These are phyloP conservation scores for Fusarium xyrophilum DNA, from an alignment of 2,329 filamentous ascomycete species.

Conservation along the genomic window DNA sequence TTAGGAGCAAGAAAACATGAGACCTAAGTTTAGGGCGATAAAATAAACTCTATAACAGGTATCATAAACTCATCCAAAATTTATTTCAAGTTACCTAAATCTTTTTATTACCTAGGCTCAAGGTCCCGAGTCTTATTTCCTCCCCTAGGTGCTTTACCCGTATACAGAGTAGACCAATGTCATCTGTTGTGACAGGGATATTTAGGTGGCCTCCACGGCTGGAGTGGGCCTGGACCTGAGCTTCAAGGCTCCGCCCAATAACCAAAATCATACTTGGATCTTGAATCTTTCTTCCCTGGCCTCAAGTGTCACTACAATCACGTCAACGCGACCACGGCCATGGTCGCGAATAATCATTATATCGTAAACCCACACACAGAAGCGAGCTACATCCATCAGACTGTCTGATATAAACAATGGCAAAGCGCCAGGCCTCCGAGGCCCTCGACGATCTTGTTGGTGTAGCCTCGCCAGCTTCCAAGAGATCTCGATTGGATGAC, in stretches of 20 bases:
- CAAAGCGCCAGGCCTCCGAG: slow-evolving; percentile 67
- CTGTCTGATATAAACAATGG: slow-evolving; percentile 42
- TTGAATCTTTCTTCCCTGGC: slow-evolving; percentile 29
- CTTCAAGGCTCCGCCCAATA: slow-evolving; percentile 28
- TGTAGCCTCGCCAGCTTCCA: slow-evolving; percentile 64
- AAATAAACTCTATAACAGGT: no score
- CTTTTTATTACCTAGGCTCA: no score
- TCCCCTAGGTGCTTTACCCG: no score
- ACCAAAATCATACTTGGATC: slow-evolving; percentile 10
- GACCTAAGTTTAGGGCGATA: no score
- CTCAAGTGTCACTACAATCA: slow-evolving; percentile 19
- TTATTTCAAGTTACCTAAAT: no score
- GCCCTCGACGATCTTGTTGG: slow-evolving; percentile 64
- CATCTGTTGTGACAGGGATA: neutral
- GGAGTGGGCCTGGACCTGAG: slow-evolving; percentile 20
- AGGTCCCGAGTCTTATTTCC: no score
- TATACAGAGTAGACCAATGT: neutral
- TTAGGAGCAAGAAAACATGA: no score
- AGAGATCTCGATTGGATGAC: slow-evolving; percentile 62
- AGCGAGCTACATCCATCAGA: neutral
- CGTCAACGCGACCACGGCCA: neutral
- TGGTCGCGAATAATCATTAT: neutral
- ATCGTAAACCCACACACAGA: neutral
- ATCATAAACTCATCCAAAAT: no score
- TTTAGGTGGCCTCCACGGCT: neutral